Evolutionary conservation across 2,329 filamentous ascomycete genomes (phyloP), one percentile per base, ranked within the genome.

Genomic region (Nigrospora sphaerica): DNA sequence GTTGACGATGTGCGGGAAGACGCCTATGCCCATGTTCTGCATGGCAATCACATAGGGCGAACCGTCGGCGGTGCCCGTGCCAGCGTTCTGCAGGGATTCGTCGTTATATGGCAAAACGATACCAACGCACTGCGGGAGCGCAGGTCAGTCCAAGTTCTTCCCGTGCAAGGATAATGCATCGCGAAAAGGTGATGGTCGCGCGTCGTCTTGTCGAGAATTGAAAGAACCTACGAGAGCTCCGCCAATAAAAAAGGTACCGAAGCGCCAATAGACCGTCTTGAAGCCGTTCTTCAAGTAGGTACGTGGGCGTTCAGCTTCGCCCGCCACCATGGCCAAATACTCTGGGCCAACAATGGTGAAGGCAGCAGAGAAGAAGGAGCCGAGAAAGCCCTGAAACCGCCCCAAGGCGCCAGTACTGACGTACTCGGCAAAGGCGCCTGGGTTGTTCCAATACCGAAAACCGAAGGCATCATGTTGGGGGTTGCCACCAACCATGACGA

Each of bases 401-500:
- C 86, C 87, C 0, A 86, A 69, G 34, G 72, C 57, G 3, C 83
- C 83, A 0, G 68, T 69, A 37, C 80, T 75, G 49, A 83, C 74
- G 49, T 78, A 70, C 52, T 81, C 74, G 14, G 74, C 75, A 55
- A 86, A 86, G 2, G 81, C 67, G 6, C 83, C 83, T 0, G 80
- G 79, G 3, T 72, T 55, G 12, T 71, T 73, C 83, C 83, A 86
- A 58, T 83, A 81, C 16, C 83, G 73, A 60, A 89, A 89, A 17
- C 85, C 85, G 57, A 81, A 88, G 2, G 79, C 71, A 55, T 86
- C 83, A 41, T 78, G 69, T 6, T 80, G 60, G 0, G 87, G 87
- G 54, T 91, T 91, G 31, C 85, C 87, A 33, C 86, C 87, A 9
- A 88, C 70, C 83, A 90, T 89, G 42, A 81, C 83, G 54, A 92